Evolutionary conservation across 106 monocot genomes (phyloP).

Genomic region (Acanthochlamys bracteata): DNA sequence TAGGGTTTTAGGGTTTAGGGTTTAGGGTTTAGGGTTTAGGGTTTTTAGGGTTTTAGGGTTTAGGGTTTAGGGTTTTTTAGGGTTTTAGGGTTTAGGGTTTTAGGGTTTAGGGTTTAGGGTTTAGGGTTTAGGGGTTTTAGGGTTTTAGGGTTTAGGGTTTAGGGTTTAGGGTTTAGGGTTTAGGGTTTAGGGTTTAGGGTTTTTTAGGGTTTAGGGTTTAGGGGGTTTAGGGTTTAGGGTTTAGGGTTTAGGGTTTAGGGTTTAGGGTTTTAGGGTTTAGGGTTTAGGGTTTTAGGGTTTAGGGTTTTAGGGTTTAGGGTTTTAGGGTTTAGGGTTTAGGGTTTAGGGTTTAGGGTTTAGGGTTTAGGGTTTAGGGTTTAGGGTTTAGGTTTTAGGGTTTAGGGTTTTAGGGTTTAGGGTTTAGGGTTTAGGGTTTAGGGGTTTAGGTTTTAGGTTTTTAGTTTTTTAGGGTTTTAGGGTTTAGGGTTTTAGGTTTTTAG

Average conservation of each 20-base stretch:
- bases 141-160: no score
- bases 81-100: no score
- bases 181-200: constrained; percentile 14
- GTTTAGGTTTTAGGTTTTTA: background rate
- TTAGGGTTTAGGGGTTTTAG: no score
- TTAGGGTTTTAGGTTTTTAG: background rate
- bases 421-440: constrained; percentile 5
- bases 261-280: constrained; percentile 10
- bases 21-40: no score
- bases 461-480: background rate
- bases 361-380: constrained; percentile 3
- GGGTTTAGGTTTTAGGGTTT: constrained; percentile 6
- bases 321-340: constrained; percentile 14
- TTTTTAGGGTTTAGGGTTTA: no score
- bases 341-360: constrained; percentile 3
- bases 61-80: no score
- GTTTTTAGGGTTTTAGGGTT: no score
- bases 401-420: constrained; percentile 8
- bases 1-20: no score
- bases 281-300: constrained; percentile 2
- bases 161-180: no score
- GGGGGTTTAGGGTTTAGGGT: constrained; percentile 11
- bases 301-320: background rate
- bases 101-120: no score
- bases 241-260: constrained; percentile 14